Evolutionary conservation across 768 basidiomycete genomes (phyloP).

Genomic region (Xerocomellus dryophilus): DNA sequence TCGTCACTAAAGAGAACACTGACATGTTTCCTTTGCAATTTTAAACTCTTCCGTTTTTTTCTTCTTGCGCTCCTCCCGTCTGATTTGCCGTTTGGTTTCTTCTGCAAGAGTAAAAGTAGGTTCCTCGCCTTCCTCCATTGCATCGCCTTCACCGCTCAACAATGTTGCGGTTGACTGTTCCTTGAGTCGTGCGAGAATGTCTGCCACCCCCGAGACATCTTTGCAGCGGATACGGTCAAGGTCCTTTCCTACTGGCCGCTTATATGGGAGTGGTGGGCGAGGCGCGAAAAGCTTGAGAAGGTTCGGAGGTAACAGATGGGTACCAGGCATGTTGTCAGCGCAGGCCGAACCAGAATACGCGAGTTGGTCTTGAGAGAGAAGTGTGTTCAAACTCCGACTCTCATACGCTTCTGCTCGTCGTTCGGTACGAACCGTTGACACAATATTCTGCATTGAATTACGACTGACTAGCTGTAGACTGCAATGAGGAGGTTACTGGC

Average conservation of each 20-base stretch:
- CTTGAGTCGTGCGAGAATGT: slow-evolving; percentile 65
- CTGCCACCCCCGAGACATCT: slow-evolving; percentile 72
- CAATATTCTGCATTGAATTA: neutral
- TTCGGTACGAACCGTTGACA: no score
- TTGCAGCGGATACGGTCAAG: slow-evolving; percentile 70
- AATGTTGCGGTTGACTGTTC: slow-evolving; percentile 74
- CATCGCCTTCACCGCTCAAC: slow-evolving; percentile 56
- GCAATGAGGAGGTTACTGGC: slow-evolving; percentile 18
- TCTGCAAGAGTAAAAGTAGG: slow-evolving; percentile 78
- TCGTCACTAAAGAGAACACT: slow-evolving; percentile 31
- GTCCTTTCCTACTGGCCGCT: slow-evolving; percentile 82
- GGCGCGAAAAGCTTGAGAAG: slow-evolving; percentile 96
- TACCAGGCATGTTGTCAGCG: slow-evolving; percentile 50
- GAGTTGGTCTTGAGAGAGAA: neutral
- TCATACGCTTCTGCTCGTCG: slow-evolving; percentile 5
- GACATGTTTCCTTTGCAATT: slow-evolving; percentile 82
- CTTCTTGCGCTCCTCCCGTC: slow-evolving; percentile 76
- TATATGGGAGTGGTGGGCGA: slow-evolving; percentile 83
- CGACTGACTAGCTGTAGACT: neutral
- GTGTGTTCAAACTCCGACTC: slow-evolving; percentile 34
- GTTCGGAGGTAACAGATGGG: slow-evolving; percentile 91
- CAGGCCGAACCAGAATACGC: slow-evolving; percentile 7
- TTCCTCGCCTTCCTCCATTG: slow-evolving; percentile 84
- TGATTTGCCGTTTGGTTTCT: slow-evolving; percentile 75
- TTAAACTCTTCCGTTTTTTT: slow-evolving; percentile 73